Conservation (phyloP, 306 rosid species). For the Vigna reflexopilosa region DNA sequence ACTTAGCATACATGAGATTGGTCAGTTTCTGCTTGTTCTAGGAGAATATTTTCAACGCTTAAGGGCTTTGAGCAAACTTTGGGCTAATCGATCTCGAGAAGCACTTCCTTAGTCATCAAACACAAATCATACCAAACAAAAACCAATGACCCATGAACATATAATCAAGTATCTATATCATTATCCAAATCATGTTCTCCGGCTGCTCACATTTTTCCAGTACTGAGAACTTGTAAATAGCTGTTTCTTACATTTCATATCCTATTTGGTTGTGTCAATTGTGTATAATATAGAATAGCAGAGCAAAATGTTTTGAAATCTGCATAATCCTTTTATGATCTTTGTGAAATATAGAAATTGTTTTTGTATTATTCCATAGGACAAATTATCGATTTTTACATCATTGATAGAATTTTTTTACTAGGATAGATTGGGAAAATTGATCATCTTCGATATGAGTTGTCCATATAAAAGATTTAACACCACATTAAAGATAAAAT, state of each 20-base stretch:
- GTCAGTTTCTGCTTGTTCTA: slow-evolving; percentile 71
- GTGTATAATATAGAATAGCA: slow-evolving; percentile 7
- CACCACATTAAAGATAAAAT: no score
- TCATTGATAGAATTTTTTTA: no score
- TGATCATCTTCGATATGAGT: no score
- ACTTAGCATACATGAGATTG: slow-evolving; percentile 75
- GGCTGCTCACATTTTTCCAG: slow-evolving; percentile 50
- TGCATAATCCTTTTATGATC: neutral
- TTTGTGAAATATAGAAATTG: neutral
- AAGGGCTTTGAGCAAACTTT: slow-evolving; percentile 79
- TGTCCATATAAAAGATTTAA: no score
- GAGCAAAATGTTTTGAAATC: no score
- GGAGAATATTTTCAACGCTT: slow-evolving; percentile 89
- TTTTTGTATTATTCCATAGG: no score
- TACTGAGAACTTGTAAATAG: slow-evolving; percentile 65
- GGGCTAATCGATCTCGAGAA: slow-evolving; percentile 67
- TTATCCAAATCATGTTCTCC: neutral
- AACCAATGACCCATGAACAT: neutral
- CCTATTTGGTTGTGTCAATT: slow-evolving; percentile 29
- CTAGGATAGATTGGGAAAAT: no score
- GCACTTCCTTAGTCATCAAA: slow-evolving; percentile 53
- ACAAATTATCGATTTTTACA: no score
- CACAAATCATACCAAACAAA: neutral
- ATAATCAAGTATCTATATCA: slow-evolving; percentile 28
- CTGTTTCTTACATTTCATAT: slow-evolving; percentile 15